Percentiles rank a stretch among this genome's conserved stretches.
Conservation (phyloP, 2,329 filamentous ascomycete genomes). For the Diaporthe vexans region DNA sequence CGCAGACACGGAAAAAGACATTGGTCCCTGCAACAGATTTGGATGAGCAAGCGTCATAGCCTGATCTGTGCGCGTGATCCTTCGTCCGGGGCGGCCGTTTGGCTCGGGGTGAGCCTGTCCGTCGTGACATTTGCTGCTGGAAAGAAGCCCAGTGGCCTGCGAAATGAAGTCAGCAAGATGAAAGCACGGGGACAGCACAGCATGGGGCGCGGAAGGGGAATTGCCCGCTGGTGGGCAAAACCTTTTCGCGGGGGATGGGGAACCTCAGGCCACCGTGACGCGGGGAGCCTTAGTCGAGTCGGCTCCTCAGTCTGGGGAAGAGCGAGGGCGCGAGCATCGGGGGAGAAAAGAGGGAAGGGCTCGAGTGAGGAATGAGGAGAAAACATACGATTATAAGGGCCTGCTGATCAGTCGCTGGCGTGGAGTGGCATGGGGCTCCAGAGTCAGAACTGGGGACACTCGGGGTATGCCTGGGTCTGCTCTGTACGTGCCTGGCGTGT, state of each 20-base stretch:
- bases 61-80: constrained; percentile 30
- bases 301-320: constrained; percentile 37
- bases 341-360: constrained; percentile 31
- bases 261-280: constrained; percentile 27
- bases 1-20: constrained; percentile 4
- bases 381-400: constrained; percentile 43
- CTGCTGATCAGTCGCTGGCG: constrained; percentile 38
- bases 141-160: constrained; percentile 28
- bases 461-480: constrained; percentile 31
- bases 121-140: constrained; percentile 17
- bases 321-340: constrained; percentile 24
- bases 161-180: constrained; percentile 27
- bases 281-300: constrained; percentile 29
- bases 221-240: neutral
- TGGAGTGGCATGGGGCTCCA: constrained; percentile 38
- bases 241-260: constrained; percentile 29
- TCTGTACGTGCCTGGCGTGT: neutral
- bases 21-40: constrained; percentile 7
- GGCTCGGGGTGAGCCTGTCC: constrained; percentile 40
- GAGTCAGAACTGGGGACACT: constrained; percentile 28
- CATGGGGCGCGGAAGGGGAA: constrained; percentile 7
- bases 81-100: constrained; percentile 10
- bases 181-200: neutral
- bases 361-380: constrained; percentile 36
- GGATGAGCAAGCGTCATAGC: constrained; percentile 27